Evolutionary conservation across 2,329 filamentous ascomycete genomes (phyloP), one percentile per base, ranked within the genome.

Genomic region (Cryphonectria naterciae): DNA sequence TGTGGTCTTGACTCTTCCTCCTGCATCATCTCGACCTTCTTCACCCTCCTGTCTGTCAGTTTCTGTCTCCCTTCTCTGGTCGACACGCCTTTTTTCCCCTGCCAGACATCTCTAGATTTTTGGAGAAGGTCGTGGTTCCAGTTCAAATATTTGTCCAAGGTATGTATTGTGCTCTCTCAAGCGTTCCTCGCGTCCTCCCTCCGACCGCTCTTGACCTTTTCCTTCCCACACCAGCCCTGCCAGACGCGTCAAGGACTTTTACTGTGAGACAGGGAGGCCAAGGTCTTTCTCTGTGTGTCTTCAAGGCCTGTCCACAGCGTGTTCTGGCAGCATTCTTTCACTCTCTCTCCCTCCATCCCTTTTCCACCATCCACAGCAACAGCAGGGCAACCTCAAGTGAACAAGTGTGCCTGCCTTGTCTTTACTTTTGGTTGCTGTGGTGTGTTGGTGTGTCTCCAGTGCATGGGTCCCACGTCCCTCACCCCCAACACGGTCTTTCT

Each of bases 401-500:
- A 65, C 17, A 11, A 17, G 10, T 37, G 37, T 39, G 37, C 37
- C 11, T 15, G n/a, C 25, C 13, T n/a, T 43, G 41, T 52, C 22
- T 25, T 13, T 13, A 13, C 39, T 49, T 8, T n/a, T 35, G 54
- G 54, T 32, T 35, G 54, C 25, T 32, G 54, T 58, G 54, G 52
- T 56, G 52, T 60, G 28, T 11, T 35, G 28, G 46, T 37, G 56
- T 60, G 56, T 37, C 11, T 37, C 7, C 56, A 35, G 65, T 46
- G 49, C 65, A 67, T 60, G 54, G 65, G 37, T 60, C 54, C 65
- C 52, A 22, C 35, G 52, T 43, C 52, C 49, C 28, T 15, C 63
- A 32, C 25, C 25, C 65, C 32, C 32, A 67, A 58, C 65, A 56
- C 35, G 15, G 39, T 60, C 52, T 39, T 46, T 61, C 65, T 37